phyloP scores from a whole-genome alignment of 1,139 yeast species.

The Blastobotrys apis region DNA sequence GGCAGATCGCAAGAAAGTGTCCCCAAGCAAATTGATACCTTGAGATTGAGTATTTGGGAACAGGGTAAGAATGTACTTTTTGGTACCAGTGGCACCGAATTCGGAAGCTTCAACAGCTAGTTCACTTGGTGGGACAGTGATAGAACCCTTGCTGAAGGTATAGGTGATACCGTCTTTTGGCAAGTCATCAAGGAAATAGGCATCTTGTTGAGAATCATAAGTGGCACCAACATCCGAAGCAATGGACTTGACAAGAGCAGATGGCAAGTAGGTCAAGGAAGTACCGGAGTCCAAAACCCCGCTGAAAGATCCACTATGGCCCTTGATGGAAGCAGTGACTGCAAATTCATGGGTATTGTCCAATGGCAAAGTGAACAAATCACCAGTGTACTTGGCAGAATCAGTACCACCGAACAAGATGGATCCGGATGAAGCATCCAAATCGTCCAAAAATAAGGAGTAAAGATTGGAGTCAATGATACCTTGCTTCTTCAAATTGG shows the following conservation, averaged over 20 bases:
- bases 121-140: slow-evolving; percentile 41
- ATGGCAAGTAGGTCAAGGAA: slow-evolving; percentile 29
- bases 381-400: slow-evolving; percentile 49
- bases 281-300: slow-evolving; percentile 39
- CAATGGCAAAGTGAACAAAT: slow-evolving; percentile 34
- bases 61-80: slow-evolving; percentile 19
- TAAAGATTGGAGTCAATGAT: slow-evolving; percentile 45
- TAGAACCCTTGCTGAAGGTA: slow-evolving; percentile 28
- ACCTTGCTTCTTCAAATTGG: slow-evolving; percentile 20
- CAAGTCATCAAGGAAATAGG: slow-evolving; percentile 17
- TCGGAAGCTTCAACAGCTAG: slow-evolving; percentile 24
- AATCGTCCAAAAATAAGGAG: slow-evolving; percentile 49
- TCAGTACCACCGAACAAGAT: slow-evolving; percentile 60
- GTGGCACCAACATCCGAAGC: slow-evolving; percentile 24
- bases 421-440: slow-evolving; percentile 42
- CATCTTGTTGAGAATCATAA: slow-evolving; percentile 7
- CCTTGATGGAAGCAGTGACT: slow-evolving; percentile 16
- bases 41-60: slow-evolving; percentile 24
- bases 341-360: slow-evolving; percentile 15
- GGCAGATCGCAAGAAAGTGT: slow-evolving; percentile 62
- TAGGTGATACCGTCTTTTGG: slow-evolving; percentile 9
- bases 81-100: slow-evolving; percentile 8
- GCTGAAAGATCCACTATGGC: slow-evolving; percentile 24
- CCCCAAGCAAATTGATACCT: slow-evolving; percentile 51
- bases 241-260: slow-evolving; percentile 16